Evolutionary conservation across 306 rosid species (phyloP).

Genomic region (Quercus variabilis): DNA sequence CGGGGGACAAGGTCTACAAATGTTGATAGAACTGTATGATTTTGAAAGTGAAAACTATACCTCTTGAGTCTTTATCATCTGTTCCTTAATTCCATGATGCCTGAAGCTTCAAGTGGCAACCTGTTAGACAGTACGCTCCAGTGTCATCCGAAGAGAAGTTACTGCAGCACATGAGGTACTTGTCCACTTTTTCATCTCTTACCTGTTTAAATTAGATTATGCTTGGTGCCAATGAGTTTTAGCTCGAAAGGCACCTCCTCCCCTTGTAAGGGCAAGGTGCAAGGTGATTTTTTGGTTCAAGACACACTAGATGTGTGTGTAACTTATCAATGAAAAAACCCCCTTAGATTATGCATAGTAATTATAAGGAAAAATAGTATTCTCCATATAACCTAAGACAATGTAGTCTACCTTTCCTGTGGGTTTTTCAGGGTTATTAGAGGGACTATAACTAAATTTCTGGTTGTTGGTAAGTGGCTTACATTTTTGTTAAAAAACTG

Average conservation of each 20-base stretch:
- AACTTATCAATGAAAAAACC: too few species aligned
- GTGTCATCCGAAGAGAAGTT: constrained; percentile 18
- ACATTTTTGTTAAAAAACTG: neutral
- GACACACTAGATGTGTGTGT: too few species aligned
- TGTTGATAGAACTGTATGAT: constrained; percentile 22
- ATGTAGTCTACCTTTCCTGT: neutral
- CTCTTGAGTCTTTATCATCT: constrained; percentile 5
- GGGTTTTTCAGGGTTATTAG: neutral
- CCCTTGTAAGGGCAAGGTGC: too few species aligned
- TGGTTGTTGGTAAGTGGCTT: neutral
- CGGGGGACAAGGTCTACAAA: constrained; percentile 20
- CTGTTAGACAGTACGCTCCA: neutral
- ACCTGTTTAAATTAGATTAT: neutral
- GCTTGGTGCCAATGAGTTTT: too few species aligned
- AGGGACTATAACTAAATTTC: neutral
- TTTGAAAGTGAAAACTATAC: constrained; percentile 2
- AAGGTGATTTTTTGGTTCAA: too few species aligned
- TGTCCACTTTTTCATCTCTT: constrained; percentile 1
- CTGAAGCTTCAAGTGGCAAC: neutral
- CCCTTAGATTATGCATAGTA: neutral
- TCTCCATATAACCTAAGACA: neutral
- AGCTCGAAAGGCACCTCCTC: too few species aligned
- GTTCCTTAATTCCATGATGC: constrained; percentile 1
- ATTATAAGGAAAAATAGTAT: neutral
- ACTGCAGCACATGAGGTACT: neutral